Base-by-base conservation (phyloP, 1,139 yeast species). In the Yarrowia galli region DNA sequence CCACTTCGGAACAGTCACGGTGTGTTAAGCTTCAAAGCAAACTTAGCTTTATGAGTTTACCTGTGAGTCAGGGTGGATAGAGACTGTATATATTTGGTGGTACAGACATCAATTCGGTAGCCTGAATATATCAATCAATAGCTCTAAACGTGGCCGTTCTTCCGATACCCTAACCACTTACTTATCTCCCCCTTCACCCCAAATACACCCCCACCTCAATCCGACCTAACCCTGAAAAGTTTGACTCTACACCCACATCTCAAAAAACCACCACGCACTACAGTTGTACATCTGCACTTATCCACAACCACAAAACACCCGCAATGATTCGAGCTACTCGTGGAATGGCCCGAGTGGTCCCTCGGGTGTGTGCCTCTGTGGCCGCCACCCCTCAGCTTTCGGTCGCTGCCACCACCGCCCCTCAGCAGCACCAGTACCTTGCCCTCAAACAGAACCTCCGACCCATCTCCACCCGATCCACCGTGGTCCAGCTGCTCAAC, bases 401-500 rank as follows among this genome's bases (percentile, higher is more conserved):
- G 20, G 45, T 63, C 36, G 43, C 63, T 7, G 35, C 67, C 56
- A 42, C 32, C 32, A 6, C 32, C 6, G 8, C 32, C 32, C 32
- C 32, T n/a, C n/a, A n/a, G n/a, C n/a, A n/a, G n/a, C n/a, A n/a
- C 32, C 32, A 60, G 51, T 42, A 54, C 20, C 60, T 54, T 36
- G 60, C 38, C 28, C 54, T 46, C 35, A 32, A 20, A 8, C 43
- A 36, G 22, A n/a, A 22, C 22, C 54, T 65, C 2, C 64, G 51
- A 16, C 68, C 69, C 43, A 63, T 68, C 65, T 88, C 93, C 40
- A 92, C 98, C 46, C 84, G 97, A 80, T 91, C 97, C 22, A 95
- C 99, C 0, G 98, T 95, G 58, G 92, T 96, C 70, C 99, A 95
- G 78, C 83, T 96, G 69, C 83, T 95, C 77, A 96, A 93, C 82